Evolutionary conservation across 306 rosid genomes (phyloP).

Genomic region (Quercus suber): DNA sequence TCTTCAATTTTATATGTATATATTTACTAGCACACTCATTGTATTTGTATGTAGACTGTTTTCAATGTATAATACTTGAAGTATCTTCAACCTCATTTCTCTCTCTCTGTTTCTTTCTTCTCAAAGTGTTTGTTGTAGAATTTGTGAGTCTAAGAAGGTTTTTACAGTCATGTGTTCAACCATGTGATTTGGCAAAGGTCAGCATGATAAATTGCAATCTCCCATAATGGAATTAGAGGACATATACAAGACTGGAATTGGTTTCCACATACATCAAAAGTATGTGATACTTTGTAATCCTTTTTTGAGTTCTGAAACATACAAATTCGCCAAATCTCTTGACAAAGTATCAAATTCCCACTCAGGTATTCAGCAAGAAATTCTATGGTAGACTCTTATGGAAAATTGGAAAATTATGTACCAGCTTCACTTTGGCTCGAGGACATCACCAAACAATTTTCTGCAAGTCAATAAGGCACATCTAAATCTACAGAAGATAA

Average conservation of each 20-base stretch:
- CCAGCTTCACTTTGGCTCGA: background rate
- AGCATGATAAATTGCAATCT: slow-evolving; percentile 2
- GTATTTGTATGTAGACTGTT: no score
- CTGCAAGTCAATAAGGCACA: background rate
- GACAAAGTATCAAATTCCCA: background rate
- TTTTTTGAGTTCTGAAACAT: background rate
- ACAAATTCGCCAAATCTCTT: background rate
- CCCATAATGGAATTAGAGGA: background rate
- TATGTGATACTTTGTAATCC: background rate
- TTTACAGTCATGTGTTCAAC: background rate
- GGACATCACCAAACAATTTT: background rate
- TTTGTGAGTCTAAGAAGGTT: no score
- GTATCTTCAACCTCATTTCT: no score
- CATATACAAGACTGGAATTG: background rate
- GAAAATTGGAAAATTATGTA: background rate
- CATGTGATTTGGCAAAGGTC: slow-evolving; percentile 1
- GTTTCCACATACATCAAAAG: background rate
- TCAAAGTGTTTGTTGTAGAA: no score
- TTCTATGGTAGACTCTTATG: background rate
- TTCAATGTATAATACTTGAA: no score
- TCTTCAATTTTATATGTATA: no score
- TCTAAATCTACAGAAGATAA: background rate
- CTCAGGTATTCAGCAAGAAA: background rate
- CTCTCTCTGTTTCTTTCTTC: no score
- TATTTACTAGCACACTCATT: no score